These are phyloP conservation scores for Exidia glandulosa DNA, from an alignment of 768 basidiomycete species.

Conservation along the genomic window DNA sequence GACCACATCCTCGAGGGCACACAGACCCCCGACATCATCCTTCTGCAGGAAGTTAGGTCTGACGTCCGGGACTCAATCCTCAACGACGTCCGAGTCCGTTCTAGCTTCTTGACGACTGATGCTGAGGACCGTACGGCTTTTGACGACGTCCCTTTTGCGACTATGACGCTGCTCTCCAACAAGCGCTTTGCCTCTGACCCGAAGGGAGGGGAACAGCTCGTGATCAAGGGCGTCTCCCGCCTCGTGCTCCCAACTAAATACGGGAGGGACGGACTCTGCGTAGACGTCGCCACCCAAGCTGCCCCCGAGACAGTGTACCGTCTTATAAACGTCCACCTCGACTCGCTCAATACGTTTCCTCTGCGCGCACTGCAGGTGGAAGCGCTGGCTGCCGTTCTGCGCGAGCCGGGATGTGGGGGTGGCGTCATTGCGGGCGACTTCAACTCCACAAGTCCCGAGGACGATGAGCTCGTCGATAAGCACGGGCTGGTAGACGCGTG, in stretches of 20 bases:
- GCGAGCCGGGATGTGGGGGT: slow-evolving; percentile 28
- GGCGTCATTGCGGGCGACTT: slow-evolving; percentile 39
- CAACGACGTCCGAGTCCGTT: slow-evolving; percentile 22
- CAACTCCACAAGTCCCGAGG: slow-evolving; percentile 29
- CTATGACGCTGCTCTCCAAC: slow-evolving; percentile 27
- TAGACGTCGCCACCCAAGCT: slow-evolving; percentile 20
- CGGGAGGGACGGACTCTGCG: slow-evolving; percentile 25
- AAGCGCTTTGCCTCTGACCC: slow-evolving; percentile 20
- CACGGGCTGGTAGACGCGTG: slow-evolving; percentile 32
- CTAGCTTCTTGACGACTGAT: slow-evolving; percentile 24
- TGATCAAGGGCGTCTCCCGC: slow-evolving; percentile 20
- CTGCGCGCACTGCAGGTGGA: slow-evolving; percentile 23
- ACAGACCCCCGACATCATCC: slow-evolving; percentile 23
- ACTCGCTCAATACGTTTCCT: slow-evolving; percentile 16
- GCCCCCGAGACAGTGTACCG: slow-evolving; percentile 13
- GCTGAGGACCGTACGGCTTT: slow-evolving; percentile 27
- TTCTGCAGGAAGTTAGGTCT: slow-evolving; percentile 28
- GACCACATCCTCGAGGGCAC: slow-evolving; percentile 21
- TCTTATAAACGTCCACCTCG: slow-evolving; percentile 31
- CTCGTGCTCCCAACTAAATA: slow-evolving; percentile 26
- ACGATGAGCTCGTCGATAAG: slow-evolving; percentile 25
- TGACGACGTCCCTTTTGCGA: slow-evolving; percentile 23
- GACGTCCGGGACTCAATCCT: slow-evolving; percentile 23
- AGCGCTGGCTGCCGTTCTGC: slow-evolving; percentile 24
- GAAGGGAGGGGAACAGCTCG: slow-evolving; percentile 15